Evolutionary conservation across 352 stramenopile species (phyloP).

Genomic region (Plasmopara muralis): DNA sequence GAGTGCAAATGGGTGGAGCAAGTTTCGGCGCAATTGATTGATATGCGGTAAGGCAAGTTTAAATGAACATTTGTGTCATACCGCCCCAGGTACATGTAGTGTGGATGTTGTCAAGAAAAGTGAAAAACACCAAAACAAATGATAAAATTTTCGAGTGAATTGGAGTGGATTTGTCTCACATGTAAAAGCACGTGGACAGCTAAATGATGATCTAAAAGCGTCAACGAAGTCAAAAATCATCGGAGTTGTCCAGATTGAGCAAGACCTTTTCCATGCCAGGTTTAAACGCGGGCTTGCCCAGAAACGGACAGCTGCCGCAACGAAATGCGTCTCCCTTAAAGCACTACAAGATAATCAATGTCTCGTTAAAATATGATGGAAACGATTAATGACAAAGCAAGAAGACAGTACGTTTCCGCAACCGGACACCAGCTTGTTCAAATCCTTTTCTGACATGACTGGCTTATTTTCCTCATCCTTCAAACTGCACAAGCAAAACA

Average conservation of each 20-base stretch:
- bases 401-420: slow-evolving; percentile 65
- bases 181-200: neutral
- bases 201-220: neutral
- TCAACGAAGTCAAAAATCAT: slow-evolving; percentile 62
- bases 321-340: slow-evolving; percentile 96
- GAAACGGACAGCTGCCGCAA: slow-evolving; percentile 93
- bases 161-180: neutral
- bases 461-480: slow-evolving; percentile 72
- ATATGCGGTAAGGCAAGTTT: slow-evolving; percentile 49
- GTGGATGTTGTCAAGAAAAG: neutral
- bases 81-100: neutral
- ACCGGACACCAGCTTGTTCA: slow-evolving; percentile 72
- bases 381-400: neutral
- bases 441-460: slow-evolving; percentile 63
- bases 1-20: slow-evolving; percentile 58
- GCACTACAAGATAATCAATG: slow-evolving; percentile 62
- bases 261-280: slow-evolving; percentile 83
- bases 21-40: slow-evolving; percentile 37
- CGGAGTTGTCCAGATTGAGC: slow-evolving; percentile 69
- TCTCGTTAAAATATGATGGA: slow-evolving; percentile 3
- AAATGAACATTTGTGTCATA: slow-evolving; percentile 5
- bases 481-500: slow-evolving; percentile 22
- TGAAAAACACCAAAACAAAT: slow-evolving; percentile 4
- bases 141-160: neutral
- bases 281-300: slow-evolving; percentile 96